Base-by-base conservation (phyloP, 139 green algal species). In the Volvox reticuliferus region DNA sequence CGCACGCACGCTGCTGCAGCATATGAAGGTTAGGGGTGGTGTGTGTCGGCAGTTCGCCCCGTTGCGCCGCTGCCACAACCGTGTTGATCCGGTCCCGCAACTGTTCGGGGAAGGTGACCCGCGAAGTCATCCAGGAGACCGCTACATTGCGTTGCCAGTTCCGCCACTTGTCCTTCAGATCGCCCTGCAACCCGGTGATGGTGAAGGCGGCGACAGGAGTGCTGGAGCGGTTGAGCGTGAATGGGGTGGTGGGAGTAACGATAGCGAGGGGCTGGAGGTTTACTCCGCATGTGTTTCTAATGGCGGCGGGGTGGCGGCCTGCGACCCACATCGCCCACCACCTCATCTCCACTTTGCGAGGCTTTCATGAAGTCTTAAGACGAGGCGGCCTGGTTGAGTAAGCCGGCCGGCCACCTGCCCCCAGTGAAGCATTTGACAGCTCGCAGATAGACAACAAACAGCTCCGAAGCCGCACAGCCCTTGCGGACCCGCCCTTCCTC, bases 81-180 rank as follows among this genome's bases (percentile, higher is more conserved):
- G 32, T 13, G 13, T 77, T 63, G 32, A 88, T 88, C 26, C 82
- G 63, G 21, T 68, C 24, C 80, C 87, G 79, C 80, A 92, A 67
- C 30, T 84, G 33, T 2, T 88, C 79, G 1, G 88, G 88, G 67
- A 92, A 67, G 88, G 79, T 77, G 28, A 92, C 80, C 22, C 88
- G 88, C 20, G 63, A 76, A 16, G 88, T 89, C 19, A 12, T 33
- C 88, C 88, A 92, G 37, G 75, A 80, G 44, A 62, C 80, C 14
- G 67, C 68, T 36, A 92, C 88, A 37, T 92, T 92, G 44, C 88
- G 79, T 81, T 92, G 88, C 88, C 88, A 92, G 79, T 92, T 92
- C 33, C 88, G 88, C 88, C 88, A 92, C 80, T 92, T 92, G 79
- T 92, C 88, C 80, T 92, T 92, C 65, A 92, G 30, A 36, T 92